Percentiles rank a stretch among this genome's conserved stretches.
Conservation (phyloP, 768 basidiomycete genomes). For the Suillus subalutaceus region DNA sequence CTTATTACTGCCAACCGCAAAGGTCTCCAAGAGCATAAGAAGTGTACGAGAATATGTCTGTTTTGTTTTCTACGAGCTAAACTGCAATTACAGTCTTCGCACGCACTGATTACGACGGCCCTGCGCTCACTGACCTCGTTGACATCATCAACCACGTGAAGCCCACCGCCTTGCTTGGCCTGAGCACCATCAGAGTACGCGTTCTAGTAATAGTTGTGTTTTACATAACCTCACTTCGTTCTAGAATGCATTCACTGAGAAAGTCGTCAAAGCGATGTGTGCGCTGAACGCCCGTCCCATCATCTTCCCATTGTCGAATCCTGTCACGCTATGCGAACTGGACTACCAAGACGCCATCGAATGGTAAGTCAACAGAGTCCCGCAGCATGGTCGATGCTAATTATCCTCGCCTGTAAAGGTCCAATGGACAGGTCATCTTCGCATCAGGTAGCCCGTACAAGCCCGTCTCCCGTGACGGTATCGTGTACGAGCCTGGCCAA, state of each 20-base stretch:
- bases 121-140: conserved; percentile 58
- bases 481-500: conserved; percentile 64
- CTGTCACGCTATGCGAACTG: conserved; percentile 60
- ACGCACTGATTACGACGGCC: conserved; percentile 67
- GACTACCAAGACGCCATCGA: conserved; percentile 62
- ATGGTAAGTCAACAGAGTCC: conserved; percentile 40
- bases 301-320: conserved; percentile 83
- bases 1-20: conserved; percentile 71
- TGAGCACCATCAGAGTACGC: conserved; percentile 57
- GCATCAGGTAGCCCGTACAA: conserved; percentile 76
- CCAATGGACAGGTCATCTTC: conserved; percentile 67
- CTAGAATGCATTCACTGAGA: conserved; percentile 61
- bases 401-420: conserved; percentile 40
- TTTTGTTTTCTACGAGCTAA: conserved; percentile 1
- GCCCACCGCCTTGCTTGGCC: conserved; percentile 77
- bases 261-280: conserved; percentile 65
- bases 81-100: conserved; percentile 55
- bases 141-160: conserved; percentile 74
- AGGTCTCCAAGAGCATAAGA: conserved; percentile 74
- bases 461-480: conserved; percentile 49
- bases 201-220: not conserved
- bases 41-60: conserved; percentile 43
- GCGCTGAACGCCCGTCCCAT: conserved; percentile 69
- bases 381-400: not conserved
- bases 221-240: conserved; percentile 8